Base-by-base conservation (phyloP, 2,329 filamentous ascomycete species). In the Exophiala oligosperma region DNA sequence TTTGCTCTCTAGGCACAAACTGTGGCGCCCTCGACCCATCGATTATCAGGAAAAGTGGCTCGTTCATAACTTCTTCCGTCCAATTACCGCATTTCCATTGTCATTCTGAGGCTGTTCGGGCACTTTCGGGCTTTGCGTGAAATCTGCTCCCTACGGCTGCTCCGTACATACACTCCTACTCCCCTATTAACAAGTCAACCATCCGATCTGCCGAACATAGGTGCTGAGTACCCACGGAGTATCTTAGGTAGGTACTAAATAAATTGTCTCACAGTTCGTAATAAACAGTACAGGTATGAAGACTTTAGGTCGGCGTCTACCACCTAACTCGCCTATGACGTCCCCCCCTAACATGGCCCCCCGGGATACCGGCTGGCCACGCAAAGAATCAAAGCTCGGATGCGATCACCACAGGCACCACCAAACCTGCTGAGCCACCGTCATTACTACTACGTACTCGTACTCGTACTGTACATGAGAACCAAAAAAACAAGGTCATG, bases 11-110 rank as follows among this genome's bases (percentile, higher is more conserved):
- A 29, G 28, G 28, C 8, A 35, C 24, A 32, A 48, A 12, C 29
- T 59, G 51, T 59, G 56, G 51, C 51, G 52, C 37, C 51, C 12
- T 12, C 28, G 49, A 41, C 49, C 24, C 51, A 6, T 12, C 28
- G 49, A 41, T 35, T 23, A 24, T 40, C 26, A 28, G 26, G 11
- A 54, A 50, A 55, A 50, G 56, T 59, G 56, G 56, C 56, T 44
- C 52, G 29, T 44, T 17, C 26, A 26, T 21, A 9, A 23, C n/a
- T 17, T 21, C 17, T 49, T 49, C 57, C 57, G 57, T 29, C 57
- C 57, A 60, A 60, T 60, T 60, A 56, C 44, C 57, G 57, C 49
- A 17, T 1, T 11, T 17, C 26, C 52, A 59, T 54, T 59, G 52
- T 55, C 52, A 59, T 51, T 40, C 40, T 50, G 17, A 46, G 23